These are phyloP conservation scores for Nicotiana knightiana DNA, from an alignment of 257 asterid species.

Conservation along the genomic window DNA sequence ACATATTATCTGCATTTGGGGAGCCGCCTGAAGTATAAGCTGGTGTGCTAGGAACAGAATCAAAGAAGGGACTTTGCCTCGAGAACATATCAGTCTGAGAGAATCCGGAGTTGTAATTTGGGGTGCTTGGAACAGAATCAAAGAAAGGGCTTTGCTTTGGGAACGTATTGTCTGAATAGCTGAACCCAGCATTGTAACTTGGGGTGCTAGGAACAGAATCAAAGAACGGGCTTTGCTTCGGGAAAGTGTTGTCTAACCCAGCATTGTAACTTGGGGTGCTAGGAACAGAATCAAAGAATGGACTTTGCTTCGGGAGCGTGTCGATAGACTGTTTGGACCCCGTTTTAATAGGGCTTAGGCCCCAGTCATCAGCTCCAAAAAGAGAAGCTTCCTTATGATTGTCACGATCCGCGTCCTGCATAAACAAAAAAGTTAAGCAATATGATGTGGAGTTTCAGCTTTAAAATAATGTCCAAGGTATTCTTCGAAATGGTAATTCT, in stretches of 20 bases:
- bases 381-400: slow-evolving; percentile 42
- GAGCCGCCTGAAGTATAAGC: slow-evolving; percentile 19
- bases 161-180: slow-evolving; percentile 17
- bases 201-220: slow-evolving; percentile 70
- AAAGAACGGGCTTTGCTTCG: slow-evolving; percentile 30
- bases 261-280: slow-evolving; percentile 58
- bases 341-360: slow-evolving; percentile 75
- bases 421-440: slow-evolving; percentile 1
- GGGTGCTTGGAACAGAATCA: slow-evolving; percentile 38
- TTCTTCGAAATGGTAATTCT: background rate
- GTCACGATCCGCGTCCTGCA: slow-evolving; percentile 51
- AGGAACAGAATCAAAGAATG: slow-evolving; percentile 74
- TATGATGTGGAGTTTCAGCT: background rate
- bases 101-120: slow-evolving; percentile 16
- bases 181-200: background rate
- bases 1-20: slow-evolving; percentile 39
- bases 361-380: slow-evolving; percentile 67
- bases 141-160: slow-evolving; percentile 22
- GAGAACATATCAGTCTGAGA: slow-evolving; percentile 22
- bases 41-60: slow-evolving; percentile 69
- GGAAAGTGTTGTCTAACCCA: slow-evolving; percentile 26
- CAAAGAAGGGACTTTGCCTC: slow-evolving; percentile 48
- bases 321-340: slow-evolving; percentile 20
- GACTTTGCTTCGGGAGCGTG: slow-evolving; percentile 31
- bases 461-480: slow-evolving; percentile 13